A percentile compares a stretch with the other conserved stretches of the same genome.
Evolutionary conservation across 139 green algal species (phyloP).

Genomic region (Chlorella sp.): DNA sequence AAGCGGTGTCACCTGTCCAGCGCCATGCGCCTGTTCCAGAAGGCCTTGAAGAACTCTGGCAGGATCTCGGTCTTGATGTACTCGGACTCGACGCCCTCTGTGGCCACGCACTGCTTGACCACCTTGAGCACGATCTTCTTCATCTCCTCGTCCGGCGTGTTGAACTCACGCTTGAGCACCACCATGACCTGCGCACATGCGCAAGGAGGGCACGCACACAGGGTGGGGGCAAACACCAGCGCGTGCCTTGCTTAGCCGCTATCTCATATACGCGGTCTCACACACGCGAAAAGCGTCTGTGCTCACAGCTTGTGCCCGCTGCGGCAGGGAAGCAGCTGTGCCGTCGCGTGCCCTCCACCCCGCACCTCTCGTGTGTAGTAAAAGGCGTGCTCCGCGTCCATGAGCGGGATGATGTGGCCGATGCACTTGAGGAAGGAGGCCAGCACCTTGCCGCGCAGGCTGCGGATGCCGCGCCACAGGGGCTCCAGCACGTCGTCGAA

Average conservation of each 20-base stretch:
- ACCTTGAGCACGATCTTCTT: slow-evolving; percentile 99
- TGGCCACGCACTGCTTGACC: slow-evolving; percentile 96
- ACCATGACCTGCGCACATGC: slow-evolving; percentile 75
- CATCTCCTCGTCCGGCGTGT: slow-evolving; percentile 98
- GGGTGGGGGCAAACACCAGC: no score
- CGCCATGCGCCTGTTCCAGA: slow-evolving; percentile 97
- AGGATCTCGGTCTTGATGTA: slow-evolving; percentile 91
- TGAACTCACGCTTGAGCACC: slow-evolving; percentile 95
- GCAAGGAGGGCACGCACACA: not conserved
- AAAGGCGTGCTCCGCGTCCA: slow-evolving; percentile 96
- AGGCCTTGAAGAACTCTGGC: slow-evolving; percentile 94
- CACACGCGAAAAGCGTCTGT: no score
- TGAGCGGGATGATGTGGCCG: slow-evolving; percentile 97
- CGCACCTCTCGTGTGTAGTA: slow-evolving; percentile 93
- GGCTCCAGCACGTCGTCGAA: slow-evolving; percentile 98
- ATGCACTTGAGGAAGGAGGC: slow-evolving; percentile 91
- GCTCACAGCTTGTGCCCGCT: no score
- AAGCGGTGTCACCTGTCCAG: slow-evolving; percentile 89
- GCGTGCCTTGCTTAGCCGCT: no score
- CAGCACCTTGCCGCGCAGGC: slow-evolving; percentile 89
- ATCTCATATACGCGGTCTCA: no score
- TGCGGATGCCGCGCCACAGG: slow-evolving; percentile 95
- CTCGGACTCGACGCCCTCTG: slow-evolving; percentile 91
- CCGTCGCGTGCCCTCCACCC: no score
- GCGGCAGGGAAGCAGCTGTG: no score